Base-by-base conservation (phyloP, 768 basidiomycete species). In the Boletus patriciae region DNA sequence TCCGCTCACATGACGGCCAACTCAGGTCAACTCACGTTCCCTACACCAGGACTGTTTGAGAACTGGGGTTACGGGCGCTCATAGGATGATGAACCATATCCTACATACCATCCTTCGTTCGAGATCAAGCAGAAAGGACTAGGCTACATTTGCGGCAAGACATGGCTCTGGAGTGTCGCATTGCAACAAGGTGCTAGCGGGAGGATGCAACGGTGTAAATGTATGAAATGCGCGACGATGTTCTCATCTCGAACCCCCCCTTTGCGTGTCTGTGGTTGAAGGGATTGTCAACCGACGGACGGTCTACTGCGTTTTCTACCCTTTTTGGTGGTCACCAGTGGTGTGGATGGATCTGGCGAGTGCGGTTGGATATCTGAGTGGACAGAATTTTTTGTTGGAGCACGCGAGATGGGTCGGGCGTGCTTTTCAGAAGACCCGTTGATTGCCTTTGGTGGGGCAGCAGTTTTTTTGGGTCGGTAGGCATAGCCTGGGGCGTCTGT, bases 251-350 rank as follows among this genome's bases (percentile, higher is more conserved):
- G 50, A 59, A n/a, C n/a, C 46, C 53, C 53, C 45, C 27, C 44
- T 58, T 60, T 46, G 52, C 59, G 56, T 54, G 57, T 54, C 55
- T 55, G 54, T 56, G 54, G 53, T 50, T 49, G 57, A 55, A 62
- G 47, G 34, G 16, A 50, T 52, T 23, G 36, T 73, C 63, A 68
- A 62, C 46, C 66, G 45, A 70, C 57, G 23, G 72, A 68, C 33
- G 57, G 53, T 66, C 73, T 74, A 51, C 62, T 67, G 57, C 72
- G 72, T 63, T 74, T 73, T 69, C 52, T 68, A 36, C 65, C 66
- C 36, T 61, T 50, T 57, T 68, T 73, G 42, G 55, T 55, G 43
- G 68, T 52, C 16, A 51, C 23, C 6, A 46, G 48, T 13, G 67
- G 42, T n/a, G 47, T 51, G 21, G 56, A 38, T 55, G 44, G 67